Evolutionary conservation across 805 yeast species (phyloP), one percentile per base, ranked within the genome.

Genomic region (Candida awuae): DNA sequence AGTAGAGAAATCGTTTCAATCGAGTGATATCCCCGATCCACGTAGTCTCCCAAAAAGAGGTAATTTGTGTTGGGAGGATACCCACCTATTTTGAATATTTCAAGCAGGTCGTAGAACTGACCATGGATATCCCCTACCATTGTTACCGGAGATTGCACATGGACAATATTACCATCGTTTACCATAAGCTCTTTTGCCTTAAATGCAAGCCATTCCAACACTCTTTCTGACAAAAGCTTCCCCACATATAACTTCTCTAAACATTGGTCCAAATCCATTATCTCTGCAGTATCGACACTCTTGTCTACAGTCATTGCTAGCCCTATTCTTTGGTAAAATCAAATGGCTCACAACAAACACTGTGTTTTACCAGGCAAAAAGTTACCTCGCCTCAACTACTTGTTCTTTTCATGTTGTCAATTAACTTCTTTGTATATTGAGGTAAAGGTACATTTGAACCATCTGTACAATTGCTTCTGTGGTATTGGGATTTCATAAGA

Each of bases 91-190:
- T 80, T 77, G 62, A 92, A 92, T 25, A 92, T 86, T 58, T 92
- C 98, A 22, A 92, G 61, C 39, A 92, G 65, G 58, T 92, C 98
- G 57, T 88, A 94, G 55, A 84, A 92, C 61, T 92, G 98, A 8
- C 97, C 98, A 53, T 92, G 98, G 33, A 92, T 90, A 56, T 92
- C 98, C 2, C 98, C 98, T 4, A 92, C 97, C 7, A 92, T 85
- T 0, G 97, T 86, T 9, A 92, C 85, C 1, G 98, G 98, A 2
- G 94, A 75, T 26, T 68, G 66, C 7, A 92, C 67, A 32, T 85
- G 82, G 35, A 90, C 85, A 27, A 92, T 94, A 55, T 92, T 92
- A 44, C 94, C 81, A 49, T 85, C 95, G 29, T 69, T 64, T 15
- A 88, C 68, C 35, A 92, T 68, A 44, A 83, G 74, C 41, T 87